Conservation (phyloP, 1,284 basidiomycete genomes). For the Rugosomyces carneus region DNA sequence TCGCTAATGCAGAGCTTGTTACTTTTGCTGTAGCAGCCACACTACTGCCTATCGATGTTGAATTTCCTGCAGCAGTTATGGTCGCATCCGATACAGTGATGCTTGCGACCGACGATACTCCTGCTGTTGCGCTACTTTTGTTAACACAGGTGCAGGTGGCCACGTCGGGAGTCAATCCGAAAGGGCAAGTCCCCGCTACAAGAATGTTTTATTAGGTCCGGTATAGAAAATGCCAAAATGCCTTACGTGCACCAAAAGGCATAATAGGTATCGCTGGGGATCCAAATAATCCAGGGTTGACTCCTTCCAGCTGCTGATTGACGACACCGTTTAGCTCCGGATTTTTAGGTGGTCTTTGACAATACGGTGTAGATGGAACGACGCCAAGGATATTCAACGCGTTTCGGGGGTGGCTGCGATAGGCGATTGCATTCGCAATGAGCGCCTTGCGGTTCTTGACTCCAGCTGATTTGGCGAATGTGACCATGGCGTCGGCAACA, state of each 20-base stretch:
- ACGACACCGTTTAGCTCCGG: constrained; percentile 33
- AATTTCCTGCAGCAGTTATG: neutral
- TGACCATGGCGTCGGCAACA: constrained; percentile 42
- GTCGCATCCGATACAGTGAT: neutral
- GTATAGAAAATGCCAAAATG: neutral
- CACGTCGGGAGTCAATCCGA: constrained; percentile 30
- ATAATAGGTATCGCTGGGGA: constrained; percentile 27
- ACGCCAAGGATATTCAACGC: constrained; percentile 33
- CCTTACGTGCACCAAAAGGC: constrained; percentile 31
- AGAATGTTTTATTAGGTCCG: neutral
- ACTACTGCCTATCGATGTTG: neutral
- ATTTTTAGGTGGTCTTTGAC: constrained; percentile 33
- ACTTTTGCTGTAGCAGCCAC: neutral
- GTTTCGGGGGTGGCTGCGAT: constrained; percentile 36
- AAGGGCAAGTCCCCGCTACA: constrained; percentile 35
- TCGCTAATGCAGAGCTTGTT: neutral
- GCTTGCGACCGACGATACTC: neutral
- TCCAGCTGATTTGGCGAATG: constrained; percentile 38
- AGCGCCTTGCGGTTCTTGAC: constrained; percentile 33
- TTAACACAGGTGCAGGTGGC: constrained; percentile 27
- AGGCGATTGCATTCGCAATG: constrained; percentile 36
- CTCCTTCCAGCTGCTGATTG: constrained; percentile 37
- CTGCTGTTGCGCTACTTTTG: neutral
- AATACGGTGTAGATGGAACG: constrained; percentile 37
- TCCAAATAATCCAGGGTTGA: constrained; percentile 31